Percentiles rank a stretch among this genome's conserved stretches.
Conservation (phyloP, 1,284 basidiomycete genomes). For the Moniliella sp. region DNA sequence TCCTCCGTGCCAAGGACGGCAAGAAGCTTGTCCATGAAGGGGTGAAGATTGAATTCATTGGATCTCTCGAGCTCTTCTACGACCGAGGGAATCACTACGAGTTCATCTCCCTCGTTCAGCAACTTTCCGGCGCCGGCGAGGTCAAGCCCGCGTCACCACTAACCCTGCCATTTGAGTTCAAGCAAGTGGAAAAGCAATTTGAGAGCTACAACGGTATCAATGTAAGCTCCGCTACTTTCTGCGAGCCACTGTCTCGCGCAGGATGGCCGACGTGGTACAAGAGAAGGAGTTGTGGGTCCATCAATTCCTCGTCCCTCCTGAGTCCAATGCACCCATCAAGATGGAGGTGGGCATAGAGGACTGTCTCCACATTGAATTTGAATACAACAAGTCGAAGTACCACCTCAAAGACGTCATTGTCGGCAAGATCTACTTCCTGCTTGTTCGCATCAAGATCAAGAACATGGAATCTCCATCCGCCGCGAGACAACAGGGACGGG, state of each 20-base stretch:
- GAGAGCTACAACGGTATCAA: conserved; percentile 96
- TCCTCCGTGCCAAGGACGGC: conserved; percentile 72
- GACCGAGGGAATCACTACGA: conserved; percentile 93
- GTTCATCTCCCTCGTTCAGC: conserved; percentile 81
- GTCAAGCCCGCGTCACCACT: conserved; percentile 79
- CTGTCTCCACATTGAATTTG: conserved; percentile 96
- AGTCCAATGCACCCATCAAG: conserved; percentile 89
- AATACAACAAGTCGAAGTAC: conserved; percentile 98
- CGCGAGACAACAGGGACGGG: conserved; percentile 66
- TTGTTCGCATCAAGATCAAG: conserved; percentile 98
- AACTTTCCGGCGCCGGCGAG: conserved; percentile 77
- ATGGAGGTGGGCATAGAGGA: conserved; percentile 99
- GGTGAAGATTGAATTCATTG: conserved; percentile 90
- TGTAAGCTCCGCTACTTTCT: conserved; percentile 86
- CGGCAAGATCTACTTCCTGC: conserved; percentile 93
- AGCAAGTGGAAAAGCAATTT: conserved; percentile 96
- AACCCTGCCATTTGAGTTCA: conserved; percentile 77
- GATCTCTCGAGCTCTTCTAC: conserved; percentile 87
- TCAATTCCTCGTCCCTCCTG: conserved; percentile 90
- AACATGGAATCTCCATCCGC: conserved; percentile 94
- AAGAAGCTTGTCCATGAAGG: conserved; percentile 89
- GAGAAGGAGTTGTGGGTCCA: conserved; percentile 94
- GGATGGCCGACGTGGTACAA: conserved; percentile 76
- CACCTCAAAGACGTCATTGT: conserved; percentile 97
- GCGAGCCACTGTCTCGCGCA: conserved; percentile 67